Percentiles rank a stretch among this genome's conserved stretches.
Evolutionary conservation across 2,329 filamentous ascomycete genomes (phyloP).

Genomic region (Beauveria brongniartii): DNA sequence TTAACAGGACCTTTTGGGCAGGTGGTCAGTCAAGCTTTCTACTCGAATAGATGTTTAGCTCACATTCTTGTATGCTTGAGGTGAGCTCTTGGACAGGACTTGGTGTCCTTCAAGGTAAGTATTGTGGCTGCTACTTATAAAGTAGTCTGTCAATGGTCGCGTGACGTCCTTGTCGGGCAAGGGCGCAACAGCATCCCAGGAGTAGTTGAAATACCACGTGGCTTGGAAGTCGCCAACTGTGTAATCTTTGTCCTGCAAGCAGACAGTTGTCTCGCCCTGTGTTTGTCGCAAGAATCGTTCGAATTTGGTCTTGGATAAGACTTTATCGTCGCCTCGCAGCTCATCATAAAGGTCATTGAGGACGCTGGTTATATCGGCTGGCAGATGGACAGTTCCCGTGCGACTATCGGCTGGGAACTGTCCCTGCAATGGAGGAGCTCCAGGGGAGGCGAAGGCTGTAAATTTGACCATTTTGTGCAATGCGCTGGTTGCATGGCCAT

Average conservation of each 20-base stretch:
- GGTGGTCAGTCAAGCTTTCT: not conserved
- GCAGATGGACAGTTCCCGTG: slow-evolving; percentile 33
- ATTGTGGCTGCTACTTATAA: slow-evolving; percentile 91
- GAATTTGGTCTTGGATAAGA: slow-evolving; percentile 31
- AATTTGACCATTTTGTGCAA: slow-evolving; percentile 26
- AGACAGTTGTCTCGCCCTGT: slow-evolving; percentile 36
- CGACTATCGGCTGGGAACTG: slow-evolving; percentile 14
- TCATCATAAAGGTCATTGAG: slow-evolving; percentile 40
- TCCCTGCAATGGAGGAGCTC: slow-evolving; percentile 21
- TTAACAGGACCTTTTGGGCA: slow-evolving; percentile 52
- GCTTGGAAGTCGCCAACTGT: slow-evolving; percentile 42
- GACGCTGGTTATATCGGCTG: slow-evolving; percentile 39
- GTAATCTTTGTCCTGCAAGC: slow-evolving; percentile 34
- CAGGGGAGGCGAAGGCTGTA: slow-evolving; percentile 24
- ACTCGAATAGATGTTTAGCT: slow-evolving; percentile 21
- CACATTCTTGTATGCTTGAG: slow-evolving; percentile 70
- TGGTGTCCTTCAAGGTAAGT: slow-evolving; percentile 88
- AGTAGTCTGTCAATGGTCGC: slow-evolving; percentile 77
- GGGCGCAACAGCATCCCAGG: slow-evolving; percentile 37
- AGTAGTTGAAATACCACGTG: slow-evolving; percentile 36
- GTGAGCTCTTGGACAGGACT: slow-evolving; percentile 66
- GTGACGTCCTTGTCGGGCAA: slow-evolving; percentile 47
- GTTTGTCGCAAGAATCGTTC: slow-evolving; percentile 39
- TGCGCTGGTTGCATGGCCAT: slow-evolving; percentile 21
- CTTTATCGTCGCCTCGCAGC: slow-evolving; percentile 27